Conservation (phyloP, 2,329 filamentous ascomycete species). For the Alternaria incomplexa region DNA sequence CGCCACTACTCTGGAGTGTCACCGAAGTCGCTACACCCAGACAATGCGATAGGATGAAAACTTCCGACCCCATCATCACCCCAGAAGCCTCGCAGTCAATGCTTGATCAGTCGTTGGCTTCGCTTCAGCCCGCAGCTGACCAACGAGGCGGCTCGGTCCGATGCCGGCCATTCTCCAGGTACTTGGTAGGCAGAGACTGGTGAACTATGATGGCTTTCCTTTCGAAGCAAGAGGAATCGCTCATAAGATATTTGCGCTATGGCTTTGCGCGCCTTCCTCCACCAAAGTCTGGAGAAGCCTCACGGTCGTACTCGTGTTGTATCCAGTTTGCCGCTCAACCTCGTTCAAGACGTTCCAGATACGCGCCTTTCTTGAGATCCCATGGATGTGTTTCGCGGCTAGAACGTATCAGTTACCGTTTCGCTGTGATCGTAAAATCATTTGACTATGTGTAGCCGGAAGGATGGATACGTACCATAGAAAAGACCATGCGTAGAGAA, state of each 20-base stretch:
- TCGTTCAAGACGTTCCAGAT: slow-evolving; percentile 43
- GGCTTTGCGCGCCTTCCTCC: slow-evolving; percentile 13
- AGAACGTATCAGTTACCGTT: not conserved
- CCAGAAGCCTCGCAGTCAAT: not conserved
- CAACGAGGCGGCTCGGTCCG: not conserved
- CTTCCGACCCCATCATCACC: not conserved
- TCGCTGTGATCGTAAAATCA: not conserved
- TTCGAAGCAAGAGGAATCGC: not conserved
- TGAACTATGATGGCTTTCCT: not conserved
- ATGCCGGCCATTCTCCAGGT: not conserved
- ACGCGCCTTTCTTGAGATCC: slow-evolving; percentile 39
- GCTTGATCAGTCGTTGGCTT: not conserved
- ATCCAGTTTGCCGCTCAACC: slow-evolving; percentile 40
- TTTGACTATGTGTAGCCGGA: not conserved
- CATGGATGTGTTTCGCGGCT: slow-evolving; percentile 46
- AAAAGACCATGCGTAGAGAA: slow-evolving; percentile 42
- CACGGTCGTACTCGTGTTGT: slow-evolving; percentile 36
- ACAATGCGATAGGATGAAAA: not conserved
- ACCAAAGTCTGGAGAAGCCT: slow-evolving; percentile 35
- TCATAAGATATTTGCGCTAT: not conserved
- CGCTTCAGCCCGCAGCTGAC: not conserved
- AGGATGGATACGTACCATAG: slow-evolving; percentile 29
- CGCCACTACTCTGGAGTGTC: not conserved
- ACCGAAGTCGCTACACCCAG: not conserved
- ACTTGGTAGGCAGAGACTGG: not conserved